Evolutionary conservation across 371 early-diverging fungal genomes (phyloP).

Genomic region (Mucor circinelloides): DNA sequence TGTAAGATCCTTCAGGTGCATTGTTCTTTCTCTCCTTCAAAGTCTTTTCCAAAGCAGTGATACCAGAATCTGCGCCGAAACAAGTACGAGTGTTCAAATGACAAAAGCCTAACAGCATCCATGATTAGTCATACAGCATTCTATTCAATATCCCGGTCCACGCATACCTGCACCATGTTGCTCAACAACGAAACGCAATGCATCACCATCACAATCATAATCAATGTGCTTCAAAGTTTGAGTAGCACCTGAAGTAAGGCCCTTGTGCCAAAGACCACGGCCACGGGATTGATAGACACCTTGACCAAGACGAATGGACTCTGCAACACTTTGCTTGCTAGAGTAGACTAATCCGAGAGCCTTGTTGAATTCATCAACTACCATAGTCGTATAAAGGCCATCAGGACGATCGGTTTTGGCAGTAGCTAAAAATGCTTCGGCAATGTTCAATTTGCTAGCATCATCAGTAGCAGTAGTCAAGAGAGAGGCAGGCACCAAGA

Average conservation of each 20-base stretch:
- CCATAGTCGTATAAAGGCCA: constrained; percentile 89
- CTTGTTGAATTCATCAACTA: constrained; percentile 87
- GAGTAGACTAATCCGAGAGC: constrained; percentile 94
- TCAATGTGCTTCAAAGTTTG: constrained; percentile 80
- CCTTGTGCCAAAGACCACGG: constrained; percentile 97
- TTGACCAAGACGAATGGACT: constrained; percentile 74
- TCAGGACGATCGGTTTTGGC: constrained; percentile 85
- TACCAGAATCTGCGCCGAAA: constrained; percentile 81
- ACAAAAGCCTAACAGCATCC: constrained; percentile 78
- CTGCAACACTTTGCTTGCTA: constrained; percentile 77
- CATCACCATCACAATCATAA: constrained; percentile 92
- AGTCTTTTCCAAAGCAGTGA: constrained; percentile 71
- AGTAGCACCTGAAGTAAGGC: constrained; percentile 90
- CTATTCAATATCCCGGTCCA: too few species aligned
- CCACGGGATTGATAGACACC: constrained; percentile 94
- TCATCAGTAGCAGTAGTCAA: constrained; percentile 38
- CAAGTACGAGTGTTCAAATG: constrained; percentile 91
- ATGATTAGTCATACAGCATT: not conserved
- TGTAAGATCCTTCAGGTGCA: constrained; percentile 92
- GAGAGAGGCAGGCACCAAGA: constrained; percentile 35
- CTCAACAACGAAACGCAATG: constrained; percentile 83
- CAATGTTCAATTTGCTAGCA: constrained; percentile 56
- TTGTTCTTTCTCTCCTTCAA: constrained; percentile 66
- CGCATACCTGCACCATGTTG: constrained; percentile 82
- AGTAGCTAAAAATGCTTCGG: constrained; percentile 68